Conservation (phyloP, 768 basidiomycete genomes). For the Leccinum longicurvipes region DNA sequence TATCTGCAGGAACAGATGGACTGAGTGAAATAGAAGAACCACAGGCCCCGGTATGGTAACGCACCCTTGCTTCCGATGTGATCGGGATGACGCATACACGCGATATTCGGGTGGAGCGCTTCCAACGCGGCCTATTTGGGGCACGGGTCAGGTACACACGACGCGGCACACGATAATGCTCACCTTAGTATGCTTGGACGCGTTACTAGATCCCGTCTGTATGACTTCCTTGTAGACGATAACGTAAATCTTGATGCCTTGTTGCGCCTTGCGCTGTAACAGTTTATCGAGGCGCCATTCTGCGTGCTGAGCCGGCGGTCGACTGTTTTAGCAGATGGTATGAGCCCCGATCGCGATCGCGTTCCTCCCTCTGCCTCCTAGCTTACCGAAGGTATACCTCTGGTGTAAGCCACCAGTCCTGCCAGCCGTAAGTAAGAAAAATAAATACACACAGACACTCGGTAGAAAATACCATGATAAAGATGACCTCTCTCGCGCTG, state of each 20-base stretch:
- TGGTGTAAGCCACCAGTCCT: conserved; percentile 95
- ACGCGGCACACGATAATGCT: neutral
- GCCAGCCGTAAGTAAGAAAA: neutral
- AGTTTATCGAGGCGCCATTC: conserved; percentile 89
- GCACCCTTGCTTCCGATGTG: conserved; percentile 77
- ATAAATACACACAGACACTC: neutral
- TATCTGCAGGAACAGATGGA: conserved; percentile 41
- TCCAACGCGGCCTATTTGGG: conserved; percentile 63
- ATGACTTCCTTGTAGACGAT: conserved; percentile 96
- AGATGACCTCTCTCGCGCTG: conserved; percentile 76
- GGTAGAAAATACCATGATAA: conserved; percentile 59
- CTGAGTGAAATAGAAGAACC: neutral
- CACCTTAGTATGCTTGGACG: conserved; percentile 80
- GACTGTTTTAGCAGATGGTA: conserved; percentile 26
- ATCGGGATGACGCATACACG: conserved; percentile 87
- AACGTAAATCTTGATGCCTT: conserved; percentile 90
- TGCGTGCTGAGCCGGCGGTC: conserved; percentile 80
- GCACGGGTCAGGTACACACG: neutral
- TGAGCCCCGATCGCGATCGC: conserved; percentile 1
- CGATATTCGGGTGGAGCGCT: conserved; percentile 81
- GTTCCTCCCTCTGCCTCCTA: neutral
- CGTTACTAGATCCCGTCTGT: conserved; percentile 89
- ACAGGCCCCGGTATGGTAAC: neutral
- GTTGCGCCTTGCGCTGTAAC: conserved; percentile 81
- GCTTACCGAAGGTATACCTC: conserved; percentile 73